Evolutionary conservation across 2,329 filamentous ascomycete genomes (phyloP).

Genomic region (Aspergillus awamori): DNA sequence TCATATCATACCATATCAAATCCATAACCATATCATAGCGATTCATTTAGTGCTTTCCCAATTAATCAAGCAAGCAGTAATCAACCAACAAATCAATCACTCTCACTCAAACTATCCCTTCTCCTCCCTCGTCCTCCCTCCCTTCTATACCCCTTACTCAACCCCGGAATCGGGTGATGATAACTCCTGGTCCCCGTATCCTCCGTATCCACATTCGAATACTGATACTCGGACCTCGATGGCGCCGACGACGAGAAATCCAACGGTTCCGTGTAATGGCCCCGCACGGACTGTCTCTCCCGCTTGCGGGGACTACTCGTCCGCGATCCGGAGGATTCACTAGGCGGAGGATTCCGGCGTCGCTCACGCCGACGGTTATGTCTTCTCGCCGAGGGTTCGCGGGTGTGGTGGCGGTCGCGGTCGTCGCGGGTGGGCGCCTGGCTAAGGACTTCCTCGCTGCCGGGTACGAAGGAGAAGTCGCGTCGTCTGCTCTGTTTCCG

Average conservation of each 20-base stretch:
- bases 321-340: constrained; percentile 29
- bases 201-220: constrained; percentile 46
- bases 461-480: constrained; percentile 54
- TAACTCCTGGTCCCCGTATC: constrained; percentile 58
- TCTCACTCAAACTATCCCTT: constrained; percentile 59
- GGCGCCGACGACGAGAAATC: constrained; percentile 47
- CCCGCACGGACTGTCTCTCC: constrained; percentile 38
- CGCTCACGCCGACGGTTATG: constrained; percentile 37
- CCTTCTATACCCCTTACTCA: constrained; percentile 50
- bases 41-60: constrained; percentile 11
- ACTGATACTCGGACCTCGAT: constrained; percentile 44
- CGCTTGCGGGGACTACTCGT: constrained; percentile 43
- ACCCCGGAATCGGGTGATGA: constrained; percentile 59
- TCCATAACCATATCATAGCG: not conserved
- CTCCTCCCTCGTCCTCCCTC: constrained; percentile 44
- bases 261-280: constrained; percentile 48
- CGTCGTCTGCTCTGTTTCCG: constrained; percentile 30
- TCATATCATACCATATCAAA: not conserved
- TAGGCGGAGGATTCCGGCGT: constrained; percentile 27
- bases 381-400: constrained; percentile 33
- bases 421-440: constrained; percentile 41
- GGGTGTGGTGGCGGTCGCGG: constrained; percentile 16
- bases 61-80: too few relatives aligned
- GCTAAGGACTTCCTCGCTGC: constrained; percentile 49
- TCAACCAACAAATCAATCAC: constrained; percentile 37